Evolutionary conservation across 768 basidiomycete genomes (phyloP), one percentile per base, ranked within the genome.

Genomic region (Rossbeevera mucosa): DNA sequence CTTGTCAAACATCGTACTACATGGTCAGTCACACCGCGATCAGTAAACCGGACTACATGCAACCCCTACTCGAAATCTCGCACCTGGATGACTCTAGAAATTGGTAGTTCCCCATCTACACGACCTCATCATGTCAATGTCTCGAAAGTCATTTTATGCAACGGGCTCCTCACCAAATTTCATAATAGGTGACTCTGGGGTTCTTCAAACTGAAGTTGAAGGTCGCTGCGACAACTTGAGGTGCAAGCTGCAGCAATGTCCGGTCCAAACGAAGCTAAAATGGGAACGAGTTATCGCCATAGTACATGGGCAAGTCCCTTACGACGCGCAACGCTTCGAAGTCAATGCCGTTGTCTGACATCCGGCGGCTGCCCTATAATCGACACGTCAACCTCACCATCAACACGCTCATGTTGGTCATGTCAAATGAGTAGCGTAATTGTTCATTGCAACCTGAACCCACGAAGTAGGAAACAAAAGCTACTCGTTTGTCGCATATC

Each of bases 201-300:
- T 72, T 61, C 47, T 74, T 72, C 51, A 80, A 64, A 28, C 66
- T 66, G 51, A 82, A 74, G 38, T 66, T 66, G 51, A 82, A 74
- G 38, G 85, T 72, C 6, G 65, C 68, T 2, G 71, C 67, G 20
- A 84, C 57, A 21, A 79, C 69, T 25, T 64, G 63, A 24, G 79
- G 73, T 3, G 74, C 74, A 25, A 76, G 72, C 78, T 80, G 12
- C 20, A 40, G 40, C 5, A 2, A 8, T 16, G 5, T 38, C 20
- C 13, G 12, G 29, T 18, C 31, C 13, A 54, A 29, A 66, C 67
- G 21, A 46, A 2, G 50, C 8, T 22, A 24, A 12, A 26, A 13
- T 8, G 16, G 7, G 42, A 13, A 6, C 12, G 38, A 22, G n/a
- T n/a, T n/a, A n/a, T n/a, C n/a, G n/a, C n/a, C n/a, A n/a, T n/a